Conservation (phyloP, 2,329 filamentous ascomycete genomes). For the Bipolaris cookei region DNA sequence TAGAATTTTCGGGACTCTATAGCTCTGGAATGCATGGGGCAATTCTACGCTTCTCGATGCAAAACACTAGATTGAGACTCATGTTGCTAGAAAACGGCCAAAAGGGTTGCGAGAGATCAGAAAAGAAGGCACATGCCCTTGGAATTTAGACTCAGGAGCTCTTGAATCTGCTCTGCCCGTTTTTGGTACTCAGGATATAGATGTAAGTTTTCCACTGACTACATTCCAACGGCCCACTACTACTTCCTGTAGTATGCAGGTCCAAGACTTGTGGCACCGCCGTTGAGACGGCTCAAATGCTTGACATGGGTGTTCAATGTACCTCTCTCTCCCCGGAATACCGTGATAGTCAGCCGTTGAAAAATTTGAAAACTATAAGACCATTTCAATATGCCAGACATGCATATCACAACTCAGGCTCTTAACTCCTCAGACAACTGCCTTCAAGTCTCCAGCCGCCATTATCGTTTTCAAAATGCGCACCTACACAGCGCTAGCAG, state of each 20-base stretch:
- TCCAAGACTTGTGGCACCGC: neutral
- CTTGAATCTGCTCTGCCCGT: too few relatives aligned
- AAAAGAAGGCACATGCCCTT: neutral
- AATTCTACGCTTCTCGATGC: neutral
- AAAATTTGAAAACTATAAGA: neutral
- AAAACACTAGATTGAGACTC: neutral
- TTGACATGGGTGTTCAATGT: neutral
- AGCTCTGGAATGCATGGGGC: neutral
- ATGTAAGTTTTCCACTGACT: too few relatives aligned
- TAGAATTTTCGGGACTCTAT: neutral
- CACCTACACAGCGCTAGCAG: neutral
- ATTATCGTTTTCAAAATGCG: neutral
- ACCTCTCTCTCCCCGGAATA: neutral
- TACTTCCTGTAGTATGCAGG: neutral
- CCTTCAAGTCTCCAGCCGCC: neutral
- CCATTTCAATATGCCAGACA: neutral
- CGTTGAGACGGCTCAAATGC: neutral
- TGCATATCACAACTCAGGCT: neutral
- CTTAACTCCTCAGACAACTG: neutral
- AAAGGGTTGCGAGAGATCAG: neutral
- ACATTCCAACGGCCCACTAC: neutral
- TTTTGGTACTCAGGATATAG: neutral
- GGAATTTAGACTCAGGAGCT: neutral
- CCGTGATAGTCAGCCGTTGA: neutral
- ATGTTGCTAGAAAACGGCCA: neutral